These are phyloP conservation scores for Botrytis deweyae DNA, from an alignment of 2,329 filamentous ascomycete genomes.

Conservation along the genomic window DNA sequence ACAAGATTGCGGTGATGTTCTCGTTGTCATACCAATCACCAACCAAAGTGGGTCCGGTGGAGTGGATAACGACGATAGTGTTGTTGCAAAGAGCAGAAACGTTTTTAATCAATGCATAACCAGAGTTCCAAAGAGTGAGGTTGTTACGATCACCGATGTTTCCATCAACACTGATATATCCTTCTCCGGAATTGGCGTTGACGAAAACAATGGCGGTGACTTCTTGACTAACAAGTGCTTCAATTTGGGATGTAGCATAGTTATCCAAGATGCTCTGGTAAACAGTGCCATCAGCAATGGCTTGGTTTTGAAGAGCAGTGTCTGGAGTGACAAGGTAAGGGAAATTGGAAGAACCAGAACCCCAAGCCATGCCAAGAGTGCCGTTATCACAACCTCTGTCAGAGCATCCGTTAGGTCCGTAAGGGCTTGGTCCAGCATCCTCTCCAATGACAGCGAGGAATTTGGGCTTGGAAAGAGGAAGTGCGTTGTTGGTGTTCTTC, in stretches of 20 bases:
- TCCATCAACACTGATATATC: constrained; percentile 77
- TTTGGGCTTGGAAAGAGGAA: constrained; percentile 78
- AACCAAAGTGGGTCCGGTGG: constrained; percentile 74
- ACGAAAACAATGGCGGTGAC: constrained; percentile 82
- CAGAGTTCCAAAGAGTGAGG: constrained; percentile 82
- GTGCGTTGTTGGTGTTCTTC: constrained; percentile 71
- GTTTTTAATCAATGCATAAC: constrained; percentile 77
- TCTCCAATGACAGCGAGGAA: constrained; percentile 77
- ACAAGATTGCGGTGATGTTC: constrained; percentile 82
- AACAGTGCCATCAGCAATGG: constrained; percentile 56
- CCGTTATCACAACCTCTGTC: constrained; percentile 63
- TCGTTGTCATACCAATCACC: constrained; percentile 71
- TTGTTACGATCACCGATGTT: constrained; percentile 91
- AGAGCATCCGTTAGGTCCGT: constrained; percentile 49
- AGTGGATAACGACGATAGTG: constrained; percentile 90
- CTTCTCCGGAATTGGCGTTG: constrained; percentile 84
- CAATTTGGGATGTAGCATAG: constrained; percentile 65
- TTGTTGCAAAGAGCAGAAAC: constrained; percentile 78
- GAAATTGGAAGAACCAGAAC: constrained; percentile 70
- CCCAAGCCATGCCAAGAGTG: constrained; percentile 75
- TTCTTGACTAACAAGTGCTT: constrained; percentile 58
- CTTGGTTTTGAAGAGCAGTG: constrained; percentile 65
- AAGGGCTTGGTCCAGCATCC: constrained; percentile 72
- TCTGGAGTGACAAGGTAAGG: constrained; percentile 79
- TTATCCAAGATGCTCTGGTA: constrained; percentile 69